Base-by-base conservation (phyloP, 2,329 filamentous ascomycete species). In the Fusarium pseudonygamai region DNA sequence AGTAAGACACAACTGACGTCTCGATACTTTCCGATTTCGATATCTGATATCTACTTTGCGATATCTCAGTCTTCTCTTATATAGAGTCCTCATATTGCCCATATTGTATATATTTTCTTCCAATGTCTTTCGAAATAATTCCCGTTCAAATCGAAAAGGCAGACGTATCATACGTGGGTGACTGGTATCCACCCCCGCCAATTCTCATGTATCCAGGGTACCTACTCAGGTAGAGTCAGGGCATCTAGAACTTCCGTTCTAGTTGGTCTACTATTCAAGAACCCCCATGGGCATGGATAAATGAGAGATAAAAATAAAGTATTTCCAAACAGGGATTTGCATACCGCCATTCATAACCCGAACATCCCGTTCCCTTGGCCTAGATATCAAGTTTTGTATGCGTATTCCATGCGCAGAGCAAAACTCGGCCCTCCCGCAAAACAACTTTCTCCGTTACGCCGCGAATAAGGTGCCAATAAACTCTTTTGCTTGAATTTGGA, bases 141-240 rank as follows among this genome's bases (percentile, higher is more conserved):
- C 11, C 11, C 22, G 2, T 34, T 11, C 16, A 34, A 50, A 22
- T 32, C 22, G 30, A 24, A 34, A 20, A 52, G 20, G 3, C 40
- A 36, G 32, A 49, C 16, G 3, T 30, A 34, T 6, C 12, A 28
- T 37, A 50, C 55, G 15, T 34, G 22, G 22, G 12, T n/a, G 42
- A 32, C 16, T 42, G 18, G 56, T 73, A 59, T 47, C 71, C 70
- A 73, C 71, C 71, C 71, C 70, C 71, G 47, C 70, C 49, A 52
- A 73, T 37, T 71, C 52, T 45, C 24, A 58, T 63, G 55, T 68
- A 49, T 32, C 43, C 50, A 69, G 59, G 49, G 69, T 72, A 40
- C 34, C 39, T 72, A 40, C 34, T 53, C 34, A 28, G 28, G 28
- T 9, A 22, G 34, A 53, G 50, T 47, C 20, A 36, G 36, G 45